Conservation (phyloP, 1,284 basidiomycete species). For the Pisolithus thermaeus region DNA sequence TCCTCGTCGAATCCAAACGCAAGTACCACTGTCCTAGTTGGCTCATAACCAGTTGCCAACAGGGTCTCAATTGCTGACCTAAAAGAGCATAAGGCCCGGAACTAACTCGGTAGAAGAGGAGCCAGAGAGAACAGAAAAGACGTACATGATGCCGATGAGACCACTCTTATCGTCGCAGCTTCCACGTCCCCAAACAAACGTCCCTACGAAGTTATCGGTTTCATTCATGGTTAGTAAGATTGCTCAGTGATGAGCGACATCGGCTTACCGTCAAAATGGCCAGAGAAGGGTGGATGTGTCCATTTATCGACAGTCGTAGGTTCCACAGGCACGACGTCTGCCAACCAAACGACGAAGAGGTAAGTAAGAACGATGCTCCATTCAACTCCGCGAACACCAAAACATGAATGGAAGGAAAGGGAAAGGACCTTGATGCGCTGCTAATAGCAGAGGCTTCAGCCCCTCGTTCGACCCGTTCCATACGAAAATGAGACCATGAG, state of each 20-base stretch:
- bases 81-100: background rate
- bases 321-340: slow-evolving; percentile 58
- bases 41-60: slow-evolving; percentile 38
- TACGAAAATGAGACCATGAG: no score
- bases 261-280: slow-evolving; percentile 39
- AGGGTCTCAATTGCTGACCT: slow-evolving; percentile 42
- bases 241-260: no score
- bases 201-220: background rate
- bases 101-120: background rate
- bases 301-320: slow-evolving; percentile 47
- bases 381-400: background rate
- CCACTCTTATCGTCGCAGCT: background rate
- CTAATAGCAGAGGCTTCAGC: no score
- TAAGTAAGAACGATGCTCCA: background rate
- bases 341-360: background rate
- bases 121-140: background rate
- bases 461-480: no score
- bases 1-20: slow-evolving; percentile 67
- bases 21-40: slow-evolving; percentile 46
- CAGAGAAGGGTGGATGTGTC: slow-evolving; percentile 50
- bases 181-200: slow-evolving; percentile 3
- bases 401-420: background rate
- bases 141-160: slow-evolving; percentile 33
- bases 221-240: no score
- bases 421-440: slow-evolving; percentile 54